Base-by-base conservation (phyloP, 2,329 filamentous ascomycete genomes). In the Hypoxylon sp. region DNA sequence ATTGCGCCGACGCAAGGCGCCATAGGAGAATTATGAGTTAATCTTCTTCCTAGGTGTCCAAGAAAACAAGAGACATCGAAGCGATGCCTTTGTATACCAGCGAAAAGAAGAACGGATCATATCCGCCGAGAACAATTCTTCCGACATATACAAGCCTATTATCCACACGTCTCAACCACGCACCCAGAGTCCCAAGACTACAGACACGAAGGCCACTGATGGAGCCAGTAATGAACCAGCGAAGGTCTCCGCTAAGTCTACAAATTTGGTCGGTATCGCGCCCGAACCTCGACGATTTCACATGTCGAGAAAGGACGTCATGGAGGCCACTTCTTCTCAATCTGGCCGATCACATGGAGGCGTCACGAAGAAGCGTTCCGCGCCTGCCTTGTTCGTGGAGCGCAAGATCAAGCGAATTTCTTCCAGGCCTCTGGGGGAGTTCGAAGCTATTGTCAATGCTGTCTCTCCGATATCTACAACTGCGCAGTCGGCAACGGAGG, bases 361-460 rank as follows among this genome's bases (percentile, higher is more conserved):
- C 1, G 62, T 80, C 4, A 80, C 80, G 14, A 87, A 85, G 76
- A 81, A 81, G 60, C 80, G 83, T 13, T 77, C 81, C 35, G 78
- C 78, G 3, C 79, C 84, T n/a, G 82, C 86, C 6, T 79, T 89
- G 1, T 90, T 90, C 66, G 82, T 89, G 3, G 87, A 90, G 76
- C 83, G 85, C 10, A 83, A 80, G 51, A 80, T 81, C 53, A 78
- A 78, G 58, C 74, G 73, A 26, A 70, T 77, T 13, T 72, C 75
- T 6, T 69, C 75, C 3, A 77, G 61, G 52, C 62, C 69, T 4
- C 5, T 71, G 11, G 61, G 73, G 48, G 77, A 75, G 53, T 59
- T 68, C 33, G 74, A 71, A 19, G 59, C 71, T 35, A 50, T 70
- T n/a, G 51, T 58, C 37, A 67, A 71, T 63, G 58, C 63, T 37